Percentiles rank a stretch among this genome's conserved stretches.
These are phyloP conservation scores for Echeveria elegans DNA, from an alignment of 164 flowering plant species.

Conservation along the genomic window DNA sequence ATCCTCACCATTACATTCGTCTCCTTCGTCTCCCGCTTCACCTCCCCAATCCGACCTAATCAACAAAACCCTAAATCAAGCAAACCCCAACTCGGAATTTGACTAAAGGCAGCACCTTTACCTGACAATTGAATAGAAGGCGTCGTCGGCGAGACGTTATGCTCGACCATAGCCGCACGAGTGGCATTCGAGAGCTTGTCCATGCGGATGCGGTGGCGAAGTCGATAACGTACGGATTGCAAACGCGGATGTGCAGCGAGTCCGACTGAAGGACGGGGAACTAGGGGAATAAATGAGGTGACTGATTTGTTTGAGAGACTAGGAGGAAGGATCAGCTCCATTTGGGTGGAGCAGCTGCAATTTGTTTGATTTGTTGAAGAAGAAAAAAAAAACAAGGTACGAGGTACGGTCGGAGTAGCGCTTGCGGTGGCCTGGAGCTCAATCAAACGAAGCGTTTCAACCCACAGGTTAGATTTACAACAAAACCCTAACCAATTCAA, in stretches of 20 bases:
- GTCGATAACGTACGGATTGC: background rate
- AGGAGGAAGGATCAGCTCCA: conserved; percentile 41
- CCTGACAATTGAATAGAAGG: conserved; percentile 12
- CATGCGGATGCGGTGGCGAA: conserved; percentile 4
- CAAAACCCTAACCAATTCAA: too few species aligned
- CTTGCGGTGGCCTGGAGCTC: background rate
- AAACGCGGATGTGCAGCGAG: conserved; percentile 46
- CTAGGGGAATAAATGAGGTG: conserved; percentile 41
- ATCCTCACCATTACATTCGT: conserved; percentile 72
- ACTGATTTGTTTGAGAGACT: conserved; percentile 54
- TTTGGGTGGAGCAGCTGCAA: conserved; percentile 22
- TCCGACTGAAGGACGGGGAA: conserved; percentile 35
- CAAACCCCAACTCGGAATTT: conserved; percentile 12
- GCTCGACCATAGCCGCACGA: conserved; percentile 17
- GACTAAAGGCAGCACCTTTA: conserved; percentile 1
- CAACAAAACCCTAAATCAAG: background rate
- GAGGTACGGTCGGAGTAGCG: background rate
- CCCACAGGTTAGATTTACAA: background rate
- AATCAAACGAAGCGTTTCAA: background rate
- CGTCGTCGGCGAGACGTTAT: conserved; percentile 22
- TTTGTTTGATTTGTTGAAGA: conserved; percentile 29
- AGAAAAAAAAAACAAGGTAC: background rate
- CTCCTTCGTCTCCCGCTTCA: conserved; percentile 79
- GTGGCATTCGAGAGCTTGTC: conserved; percentile 10
- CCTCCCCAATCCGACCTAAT: conserved; percentile 69